These are phyloP conservation scores for Neoscytalidium dimidiatum DNA, from an alignment of 2,329 filamentous ascomycete species.

Conservation along the genomic window DNA sequence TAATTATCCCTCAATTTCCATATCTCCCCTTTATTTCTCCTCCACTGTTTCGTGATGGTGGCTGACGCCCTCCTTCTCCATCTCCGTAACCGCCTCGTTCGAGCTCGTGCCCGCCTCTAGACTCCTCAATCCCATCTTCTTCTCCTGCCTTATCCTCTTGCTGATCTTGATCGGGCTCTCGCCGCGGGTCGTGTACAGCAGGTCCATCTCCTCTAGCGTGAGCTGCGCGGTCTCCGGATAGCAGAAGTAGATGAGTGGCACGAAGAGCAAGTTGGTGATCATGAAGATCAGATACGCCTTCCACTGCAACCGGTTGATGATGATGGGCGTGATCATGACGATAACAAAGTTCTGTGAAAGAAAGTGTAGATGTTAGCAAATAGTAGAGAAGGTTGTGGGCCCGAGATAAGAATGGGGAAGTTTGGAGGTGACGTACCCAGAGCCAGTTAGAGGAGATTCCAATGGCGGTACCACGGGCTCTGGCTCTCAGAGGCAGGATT, in stretches of 20 bases:
- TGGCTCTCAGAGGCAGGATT: slow-evolving; percentile 37
- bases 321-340: slow-evolving; percentile 42
- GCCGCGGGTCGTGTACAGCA: slow-evolving; percentile 26
- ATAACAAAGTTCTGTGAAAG: slow-evolving; percentile 47
- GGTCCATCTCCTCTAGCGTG: slow-evolving; percentile 39
- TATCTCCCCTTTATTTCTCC: neutral
- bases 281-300: slow-evolving; percentile 20
- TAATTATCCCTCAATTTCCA: too few species aligned
- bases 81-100: neutral
- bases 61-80: slow-evolving; percentile 8
- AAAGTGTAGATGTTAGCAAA: too few species aligned
- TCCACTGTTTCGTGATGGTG: neutral
- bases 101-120: slow-evolving; percentile 2
- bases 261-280: slow-evolving; percentile 16
- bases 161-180: slow-evolving; percentile 18
- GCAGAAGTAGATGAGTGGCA: slow-evolving; percentile 31
- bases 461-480: slow-evolving; percentile 39
- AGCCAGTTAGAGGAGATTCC: slow-evolving; percentile 41
- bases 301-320: slow-evolving; percentile 20
- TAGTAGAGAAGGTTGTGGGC: neutral
- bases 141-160: slow-evolving; percentile 16
- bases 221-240: slow-evolving; percentile 39
- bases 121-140: slow-evolving; percentile 3
- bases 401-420: neutral
- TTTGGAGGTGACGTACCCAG: slow-evolving; percentile 20